Conservation (phyloP, 495 filamentous ascomycete species). For the Aspergillus sclerotioniger region DNA sequence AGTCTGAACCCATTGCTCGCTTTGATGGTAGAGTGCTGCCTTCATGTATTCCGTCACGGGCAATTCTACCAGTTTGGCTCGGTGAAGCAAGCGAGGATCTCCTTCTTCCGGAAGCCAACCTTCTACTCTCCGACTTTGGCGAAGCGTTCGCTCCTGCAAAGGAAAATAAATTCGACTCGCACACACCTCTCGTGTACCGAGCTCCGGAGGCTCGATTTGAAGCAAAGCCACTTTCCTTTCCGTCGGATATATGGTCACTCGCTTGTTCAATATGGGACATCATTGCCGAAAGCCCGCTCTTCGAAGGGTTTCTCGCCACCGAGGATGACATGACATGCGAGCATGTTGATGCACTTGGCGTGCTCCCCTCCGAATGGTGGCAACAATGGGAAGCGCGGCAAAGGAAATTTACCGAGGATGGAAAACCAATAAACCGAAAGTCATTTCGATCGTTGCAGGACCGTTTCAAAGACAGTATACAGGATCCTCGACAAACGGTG, state of each 20-base stretch:
- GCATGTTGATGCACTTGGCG: slow-evolving; percentile 37
- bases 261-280: slow-evolving; percentile 35
- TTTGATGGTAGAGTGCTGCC: no score
- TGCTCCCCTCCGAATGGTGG: slow-evolving; percentile 33
- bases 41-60: no score
- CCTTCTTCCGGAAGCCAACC: slow-evolving; percentile 23
- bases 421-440: slow-evolving; percentile 20
- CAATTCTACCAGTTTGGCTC: slow-evolving; percentile 28
- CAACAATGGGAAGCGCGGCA: slow-evolving; percentile 17
- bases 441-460: slow-evolving; percentile 26
- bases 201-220: slow-evolving; percentile 35
- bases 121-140: slow-evolving; percentile 41
- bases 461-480: slow-evolving; percentile 28
- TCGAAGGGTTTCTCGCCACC: slow-evolving; percentile 18
- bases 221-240: slow-evolving; percentile 28
- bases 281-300: slow-evolving; percentile 20
- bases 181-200: slow-evolving; percentile 27
- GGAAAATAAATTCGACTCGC: slow-evolving; percentile 27
- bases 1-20: no score
- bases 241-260: slow-evolving; percentile 40
- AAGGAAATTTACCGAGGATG: slow-evolving; percentile 21
- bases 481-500: slow-evolving; percentile 19
- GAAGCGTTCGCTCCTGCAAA: slow-evolving; percentile 30
- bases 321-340: slow-evolving; percentile 37
- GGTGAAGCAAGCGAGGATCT: slow-evolving; percentile 28